Evolutionary conservation across 2,329 filamentous ascomycete genomes (phyloP), one percentile per base, ranked within the genome.

Genomic region (Fusarium zealandicum): DNA sequence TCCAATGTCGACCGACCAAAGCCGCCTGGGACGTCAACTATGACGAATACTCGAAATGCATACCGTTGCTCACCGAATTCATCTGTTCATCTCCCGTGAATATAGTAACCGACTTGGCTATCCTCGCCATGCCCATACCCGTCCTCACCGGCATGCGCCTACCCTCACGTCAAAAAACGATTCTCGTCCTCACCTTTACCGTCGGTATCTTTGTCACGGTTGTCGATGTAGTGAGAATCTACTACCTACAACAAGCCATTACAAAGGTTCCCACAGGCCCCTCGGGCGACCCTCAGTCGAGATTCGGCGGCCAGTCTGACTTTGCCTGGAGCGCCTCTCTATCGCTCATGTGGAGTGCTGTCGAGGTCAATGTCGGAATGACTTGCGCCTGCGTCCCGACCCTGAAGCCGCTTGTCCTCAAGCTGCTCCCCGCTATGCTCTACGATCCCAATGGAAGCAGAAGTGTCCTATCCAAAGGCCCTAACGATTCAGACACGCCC

Each of bases 311-410:
- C 36, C 79, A 80, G 36, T 66, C 72, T 2, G 77, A 85, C 52
- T 86, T 86, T 65, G 76, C 82, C 48, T 90, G 85, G 87, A 92
- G 93, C 69, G 90, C 90, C 1, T 91, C 90, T 1, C 76, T 92
- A 5, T 90, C 91, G 0, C 88, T 96, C 69, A 93, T 96, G 90
- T 98, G 93, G 93, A 93, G 90, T 13, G 90, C 89, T 11, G 86
- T 97, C 47, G 93, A 97, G 72, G 92, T 96, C 68, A 95, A 96
- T 62, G 80, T 96, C 1, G 93, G 92, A 14, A 92, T 97, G 64
- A 88, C 92, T 60, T 96, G 91, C 69, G 93, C 90, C 35, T 96
- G 92, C 66, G 90, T 97, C n/a, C 93, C 93, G 8, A 93, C 90
- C 0, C 77, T 97, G 57, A 97, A 97, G 70, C 93, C 93, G 1